phyloP scores from a whole-genome alignment of 441 rosid genomes.

The Sinapis alba region DNA sequence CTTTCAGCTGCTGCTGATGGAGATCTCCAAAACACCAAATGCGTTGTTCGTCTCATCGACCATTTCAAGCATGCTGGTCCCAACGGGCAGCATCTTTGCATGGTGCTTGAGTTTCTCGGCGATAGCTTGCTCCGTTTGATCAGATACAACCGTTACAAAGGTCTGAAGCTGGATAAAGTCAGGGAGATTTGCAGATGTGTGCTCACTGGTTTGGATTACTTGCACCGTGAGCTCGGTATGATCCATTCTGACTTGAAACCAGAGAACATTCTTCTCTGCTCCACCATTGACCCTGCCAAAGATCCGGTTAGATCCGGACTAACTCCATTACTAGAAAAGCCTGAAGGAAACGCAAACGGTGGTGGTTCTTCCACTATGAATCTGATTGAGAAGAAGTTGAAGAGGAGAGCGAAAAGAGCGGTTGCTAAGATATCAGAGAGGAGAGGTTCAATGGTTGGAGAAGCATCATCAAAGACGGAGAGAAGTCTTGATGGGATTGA shows the following conservation, averaged over 20 bases:
- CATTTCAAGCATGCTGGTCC: constrained; percentile 93
- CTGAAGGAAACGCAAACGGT: constrained; percentile 71
- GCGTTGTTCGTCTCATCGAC: constrained; percentile 75
- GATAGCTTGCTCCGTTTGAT: constrained; percentile 88
- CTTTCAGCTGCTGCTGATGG: constrained; percentile 72
- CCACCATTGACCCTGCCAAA: constrained; percentile 85
- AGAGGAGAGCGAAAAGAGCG: constrained; percentile 90
- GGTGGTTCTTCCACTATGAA: constrained; percentile 52
- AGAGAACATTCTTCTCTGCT: constrained; percentile 85
- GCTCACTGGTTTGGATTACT: constrained; percentile 78
- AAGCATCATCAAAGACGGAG: constrained; percentile 44
- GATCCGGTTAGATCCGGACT: constrained; percentile 77
- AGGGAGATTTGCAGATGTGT: constrained; percentile 90
- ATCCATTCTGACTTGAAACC: constrained; percentile 88
- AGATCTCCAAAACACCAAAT: constrained; percentile 68
- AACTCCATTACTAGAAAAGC: constrained; percentile 77
- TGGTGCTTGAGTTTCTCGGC: constrained; percentile 97
- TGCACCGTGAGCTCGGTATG: constrained; percentile 87
- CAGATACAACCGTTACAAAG: constrained; percentile 77
- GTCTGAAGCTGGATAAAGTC: constrained; percentile 69
- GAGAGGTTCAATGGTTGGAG: constrained; percentile 66
- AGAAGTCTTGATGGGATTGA: constrained; percentile 80
- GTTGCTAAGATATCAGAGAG: constrained; percentile 80
- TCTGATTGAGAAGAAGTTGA: constrained; percentile 82
- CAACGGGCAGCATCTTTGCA: constrained; percentile 90